Conservation (phyloP, 1,139 yeast species). For the Sugiyamaella xylanicola region DNA sequence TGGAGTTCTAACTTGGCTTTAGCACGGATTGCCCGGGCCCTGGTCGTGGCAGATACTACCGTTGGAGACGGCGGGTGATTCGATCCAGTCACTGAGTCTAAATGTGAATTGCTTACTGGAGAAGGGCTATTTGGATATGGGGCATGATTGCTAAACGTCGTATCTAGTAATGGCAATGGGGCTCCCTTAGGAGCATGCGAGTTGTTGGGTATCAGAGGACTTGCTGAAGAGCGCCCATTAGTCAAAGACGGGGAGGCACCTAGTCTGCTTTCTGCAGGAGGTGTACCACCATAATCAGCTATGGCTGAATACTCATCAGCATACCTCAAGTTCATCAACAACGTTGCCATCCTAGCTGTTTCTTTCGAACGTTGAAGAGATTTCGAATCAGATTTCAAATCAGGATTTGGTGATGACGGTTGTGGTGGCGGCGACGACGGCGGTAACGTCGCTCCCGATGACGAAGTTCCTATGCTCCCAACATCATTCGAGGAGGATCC, state of each 20-base stretch:
- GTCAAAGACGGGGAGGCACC: neutral
- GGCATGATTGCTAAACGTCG: neutral
- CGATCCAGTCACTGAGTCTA: conserved; percentile 7
- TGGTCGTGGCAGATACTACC: conserved; percentile 41
- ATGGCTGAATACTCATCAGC: conserved; percentile 24
- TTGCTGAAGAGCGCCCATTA: neutral
- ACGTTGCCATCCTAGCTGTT: conserved; percentile 31
- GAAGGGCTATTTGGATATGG: neutral
- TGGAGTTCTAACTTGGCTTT: conserved; percentile 54
- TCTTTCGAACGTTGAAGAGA: conserved; percentile 27
- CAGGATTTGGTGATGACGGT: neutral
- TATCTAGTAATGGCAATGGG: neutral
- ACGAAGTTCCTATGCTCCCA: neutral
- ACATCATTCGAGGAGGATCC: neutral
- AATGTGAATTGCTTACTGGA: neutral
- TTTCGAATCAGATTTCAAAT: neutral
- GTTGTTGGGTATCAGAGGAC: neutral
- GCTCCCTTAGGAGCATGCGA: neutral
- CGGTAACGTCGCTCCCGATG: neutral
- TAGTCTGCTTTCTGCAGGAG: neutral
- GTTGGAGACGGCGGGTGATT: conserved; percentile 10
- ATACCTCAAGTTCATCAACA: conserved; percentile 32
- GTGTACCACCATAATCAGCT: conserved; percentile 1
- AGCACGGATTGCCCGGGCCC: conserved; percentile 56
- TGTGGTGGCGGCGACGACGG: neutral